These are phyloP conservation scores for Hygrophorus pudorinus DNA, from an alignment of 768 basidiomycete species.

Conservation along the genomic window DNA sequence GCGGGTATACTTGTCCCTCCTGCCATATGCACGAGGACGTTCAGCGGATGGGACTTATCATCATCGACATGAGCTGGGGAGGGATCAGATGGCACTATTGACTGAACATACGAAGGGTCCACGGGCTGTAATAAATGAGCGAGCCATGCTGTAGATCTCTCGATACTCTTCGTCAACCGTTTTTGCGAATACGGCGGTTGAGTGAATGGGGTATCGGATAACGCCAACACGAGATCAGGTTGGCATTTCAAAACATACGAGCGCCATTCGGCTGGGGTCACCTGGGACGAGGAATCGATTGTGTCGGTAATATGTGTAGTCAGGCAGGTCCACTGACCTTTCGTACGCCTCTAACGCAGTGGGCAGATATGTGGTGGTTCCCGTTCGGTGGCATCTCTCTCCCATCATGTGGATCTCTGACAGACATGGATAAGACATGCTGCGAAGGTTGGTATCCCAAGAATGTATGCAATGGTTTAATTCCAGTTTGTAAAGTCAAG, in stretches of 20 bases:
- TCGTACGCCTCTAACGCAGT: conserved; percentile 58
- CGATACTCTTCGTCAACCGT: conserved; percentile 64
- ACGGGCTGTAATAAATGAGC: conserved; percentile 34
- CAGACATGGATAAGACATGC: conserved; percentile 49
- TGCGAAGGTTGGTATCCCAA: conserved; percentile 40
- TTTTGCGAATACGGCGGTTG: conserved; percentile 65
- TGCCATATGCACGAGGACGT: conserved; percentile 60
- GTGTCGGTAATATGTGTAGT: neutral
- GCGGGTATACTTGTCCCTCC: conserved; percentile 50
- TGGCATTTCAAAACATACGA: conserved; percentile 38
- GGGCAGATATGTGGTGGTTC: conserved; percentile 42
- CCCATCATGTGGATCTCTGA: conserved; percentile 56
- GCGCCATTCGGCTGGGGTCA: conserved; percentile 47
- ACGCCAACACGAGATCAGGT: conserved; percentile 64
- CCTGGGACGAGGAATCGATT: conserved; percentile 24
- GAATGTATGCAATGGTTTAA: conserved; percentile 52
- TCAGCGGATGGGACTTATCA: conserved; percentile 18
- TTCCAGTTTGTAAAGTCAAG: conserved; percentile 46
- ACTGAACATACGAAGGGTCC: too few species aligned
- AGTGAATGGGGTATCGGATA: conserved; percentile 63
- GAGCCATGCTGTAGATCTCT: conserved; percentile 60
- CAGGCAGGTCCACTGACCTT: conserved; percentile 36
- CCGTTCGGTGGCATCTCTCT: conserved; percentile 69
- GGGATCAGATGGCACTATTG: neutral
- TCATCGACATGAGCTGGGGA: neutral